Evolutionary conservation across 176 grass and related monocot genomes (phyloP), one percentile per base, ranked within the genome.

Genomic region (Dactylis glomerata): DNA sequence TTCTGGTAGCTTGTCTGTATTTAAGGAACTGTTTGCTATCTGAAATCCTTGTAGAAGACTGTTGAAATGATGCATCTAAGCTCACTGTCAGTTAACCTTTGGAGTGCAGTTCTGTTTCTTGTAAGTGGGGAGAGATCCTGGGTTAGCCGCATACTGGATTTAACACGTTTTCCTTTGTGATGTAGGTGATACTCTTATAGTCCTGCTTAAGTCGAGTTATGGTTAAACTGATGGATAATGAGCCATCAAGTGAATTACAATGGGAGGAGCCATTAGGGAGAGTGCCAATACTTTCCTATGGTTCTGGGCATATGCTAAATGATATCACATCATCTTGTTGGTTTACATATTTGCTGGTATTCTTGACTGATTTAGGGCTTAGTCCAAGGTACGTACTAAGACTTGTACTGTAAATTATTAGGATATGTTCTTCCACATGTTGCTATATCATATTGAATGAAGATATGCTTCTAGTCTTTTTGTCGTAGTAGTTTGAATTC

Each of bases 241-340:
- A 89, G 5, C 51, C 33, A 44, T 44, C 75, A 55, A 38, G n/a
- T 86, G 93, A 94, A 82, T 75, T 72, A 78, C 57, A 86, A 47
- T 30, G 86, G 83, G 86, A 88, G 6, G 77, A 78, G 17, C 90
- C 88, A 45, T 84, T 99, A 68, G 91, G 86, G 38, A 94, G 96
- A 80, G 82, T 92, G 36, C 24, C 89, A 5, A 82, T 92, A 83
- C 84, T 99, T 76, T 96, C 93, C 28, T 99, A 99, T 59, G 96
- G 96, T 57, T 86, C 91, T 54, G 93, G 96, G 65, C 96, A 99
- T 91, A 99, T 99, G 93, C 88, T 99, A 80, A 99, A 99, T 86
- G 96, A 99, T 52, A 99, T 96, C 77, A 99, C 96, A 59, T 94
- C 96, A 24, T 91, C 93, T 27, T 99, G 96, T 81, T 96, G 93